These are phyloP conservation scores for Nicotiana noctiflora DNA, from an alignment of 257 asterid species.

Conservation along the genomic window DNA sequence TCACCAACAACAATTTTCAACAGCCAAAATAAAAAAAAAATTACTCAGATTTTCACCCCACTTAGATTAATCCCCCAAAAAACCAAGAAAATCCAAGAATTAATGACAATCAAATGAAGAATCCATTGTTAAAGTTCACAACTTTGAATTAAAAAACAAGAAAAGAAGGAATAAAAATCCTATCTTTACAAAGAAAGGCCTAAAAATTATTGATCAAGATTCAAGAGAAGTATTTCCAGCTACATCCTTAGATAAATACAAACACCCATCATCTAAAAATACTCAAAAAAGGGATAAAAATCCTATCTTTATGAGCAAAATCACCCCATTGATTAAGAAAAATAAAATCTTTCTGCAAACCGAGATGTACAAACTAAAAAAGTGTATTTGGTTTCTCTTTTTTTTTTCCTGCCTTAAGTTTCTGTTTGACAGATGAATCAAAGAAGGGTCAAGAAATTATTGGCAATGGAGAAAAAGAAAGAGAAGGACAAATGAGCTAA, in stretches of 20 bases:
- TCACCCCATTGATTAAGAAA: constrained; percentile 26
- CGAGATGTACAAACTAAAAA: background rate
- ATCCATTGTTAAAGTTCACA: constrained; percentile 7
- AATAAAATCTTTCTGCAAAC: constrained; percentile 23
- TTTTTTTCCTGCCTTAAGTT: background rate
- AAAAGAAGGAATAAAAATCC: too few species aligned
- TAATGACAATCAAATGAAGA: constrained; percentile 14
- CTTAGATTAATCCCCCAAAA: background rate
- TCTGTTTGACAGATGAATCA: constrained; percentile 10
- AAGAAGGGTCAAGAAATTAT: background rate
- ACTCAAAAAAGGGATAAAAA: constrained; percentile 15
- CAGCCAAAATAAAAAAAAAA: constrained; percentile 9
- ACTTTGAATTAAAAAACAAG: constrained; percentile 15
- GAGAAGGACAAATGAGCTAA: constrained; percentile 25
- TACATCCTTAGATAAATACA: constrained; percentile 37
- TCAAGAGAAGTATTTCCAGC: constrained; percentile 20
- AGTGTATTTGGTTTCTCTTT: background rate
- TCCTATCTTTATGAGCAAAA: constrained; percentile 32
- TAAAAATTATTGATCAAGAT: background rate
- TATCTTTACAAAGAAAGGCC: background rate
- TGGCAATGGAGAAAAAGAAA: background rate
- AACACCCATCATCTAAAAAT: constrained; percentile 22
- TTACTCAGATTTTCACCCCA: constrained; percentile 11
- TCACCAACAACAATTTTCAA: constrained; percentile 1
- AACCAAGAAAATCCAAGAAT: constrained; percentile 8